A percentile compares a stretch with the other conserved stretches of the same genome.
phyloP scores from a whole-genome alignment of 129 eudicot species.

The Pittosporum tobira region DNA sequence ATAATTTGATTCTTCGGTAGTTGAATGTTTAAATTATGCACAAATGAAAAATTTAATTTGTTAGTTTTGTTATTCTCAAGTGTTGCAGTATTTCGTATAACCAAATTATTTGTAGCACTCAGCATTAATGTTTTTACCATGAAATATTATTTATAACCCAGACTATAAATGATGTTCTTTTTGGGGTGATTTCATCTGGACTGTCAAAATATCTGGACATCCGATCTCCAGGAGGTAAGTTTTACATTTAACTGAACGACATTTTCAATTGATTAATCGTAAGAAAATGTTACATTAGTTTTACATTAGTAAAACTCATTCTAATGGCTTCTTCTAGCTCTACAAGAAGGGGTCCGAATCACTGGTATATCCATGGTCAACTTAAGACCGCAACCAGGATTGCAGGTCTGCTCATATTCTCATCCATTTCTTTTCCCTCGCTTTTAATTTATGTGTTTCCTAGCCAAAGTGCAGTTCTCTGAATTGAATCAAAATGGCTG shows the following conservation, averaged over 20 bases:
- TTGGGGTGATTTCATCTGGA: constrained; percentile 70
- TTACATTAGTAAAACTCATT: background rate
- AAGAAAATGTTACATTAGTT: too few species aligned
- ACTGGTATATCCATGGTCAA: constrained; percentile 76
- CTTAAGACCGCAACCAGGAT: constrained; percentile 53
- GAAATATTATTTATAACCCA: constrained; percentile 22
- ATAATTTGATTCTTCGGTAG: too few species aligned
- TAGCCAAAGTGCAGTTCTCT: too few species aligned
- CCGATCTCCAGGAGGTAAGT: constrained; percentile 44
- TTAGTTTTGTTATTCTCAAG: too few species aligned
- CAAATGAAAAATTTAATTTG: too few species aligned
- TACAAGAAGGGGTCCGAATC: constrained; percentile 47
- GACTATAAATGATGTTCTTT: constrained; percentile 84
- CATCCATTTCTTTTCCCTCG: background rate
- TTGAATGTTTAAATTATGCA: too few species aligned
- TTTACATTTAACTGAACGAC: background rate
- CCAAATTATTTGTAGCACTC: too few species aligned
- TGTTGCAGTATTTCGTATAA: too few species aligned
- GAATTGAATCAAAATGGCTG: constrained; percentile 1
- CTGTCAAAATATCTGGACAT: constrained; percentile 59
- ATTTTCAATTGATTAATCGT: too few species aligned
- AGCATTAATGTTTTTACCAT: background rate
- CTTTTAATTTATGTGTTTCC: too few species aligned
- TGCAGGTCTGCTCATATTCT: constrained; percentile 42
- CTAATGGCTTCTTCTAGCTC: constrained; percentile 17